A percentile compares a stretch with the other conserved stretches of the same genome.
These are phyloP conservation scores for Podila minutissima DNA, from an alignment of 192 early-diverging fungal species.

Conservation along the genomic window DNA sequence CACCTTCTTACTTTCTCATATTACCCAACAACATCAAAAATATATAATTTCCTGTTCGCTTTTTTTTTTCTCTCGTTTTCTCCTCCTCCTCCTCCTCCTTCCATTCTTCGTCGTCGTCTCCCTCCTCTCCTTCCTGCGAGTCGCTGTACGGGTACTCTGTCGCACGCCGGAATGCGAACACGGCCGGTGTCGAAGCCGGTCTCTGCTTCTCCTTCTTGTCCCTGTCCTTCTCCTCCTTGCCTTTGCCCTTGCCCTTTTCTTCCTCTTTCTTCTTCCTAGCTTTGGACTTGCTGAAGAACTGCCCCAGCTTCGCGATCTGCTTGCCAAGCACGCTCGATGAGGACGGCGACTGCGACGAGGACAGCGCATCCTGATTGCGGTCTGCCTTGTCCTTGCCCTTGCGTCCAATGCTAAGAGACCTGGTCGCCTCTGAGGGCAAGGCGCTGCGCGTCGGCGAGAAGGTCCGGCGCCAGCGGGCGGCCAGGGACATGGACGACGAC, in stretches of 20 bases:
- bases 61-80: not conserved
- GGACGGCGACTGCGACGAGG: not conserved
- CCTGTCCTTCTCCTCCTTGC: not conserved
- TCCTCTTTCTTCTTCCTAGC: not conserved
- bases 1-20: not conserved
- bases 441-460: no score
- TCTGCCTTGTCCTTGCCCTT: no score
- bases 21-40: no score
- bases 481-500: no score
- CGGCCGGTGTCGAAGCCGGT: no score
- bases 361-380: no score
- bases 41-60: not conserved
- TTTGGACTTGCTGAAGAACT: not conserved
- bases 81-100: not conserved
- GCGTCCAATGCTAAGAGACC: no score
- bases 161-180: no score
- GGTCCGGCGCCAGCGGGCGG: no score
- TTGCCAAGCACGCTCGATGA: not conserved
- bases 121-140: not conserved
- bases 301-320: not conserved
- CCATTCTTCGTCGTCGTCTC: not conserved
- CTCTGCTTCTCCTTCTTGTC: not conserved
- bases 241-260: not conserved
- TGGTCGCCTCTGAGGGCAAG: no score
- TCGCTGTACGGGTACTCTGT: no score